Conservation (phyloP, 805 yeast species). For the Teunomyces gatunensis region DNA sequence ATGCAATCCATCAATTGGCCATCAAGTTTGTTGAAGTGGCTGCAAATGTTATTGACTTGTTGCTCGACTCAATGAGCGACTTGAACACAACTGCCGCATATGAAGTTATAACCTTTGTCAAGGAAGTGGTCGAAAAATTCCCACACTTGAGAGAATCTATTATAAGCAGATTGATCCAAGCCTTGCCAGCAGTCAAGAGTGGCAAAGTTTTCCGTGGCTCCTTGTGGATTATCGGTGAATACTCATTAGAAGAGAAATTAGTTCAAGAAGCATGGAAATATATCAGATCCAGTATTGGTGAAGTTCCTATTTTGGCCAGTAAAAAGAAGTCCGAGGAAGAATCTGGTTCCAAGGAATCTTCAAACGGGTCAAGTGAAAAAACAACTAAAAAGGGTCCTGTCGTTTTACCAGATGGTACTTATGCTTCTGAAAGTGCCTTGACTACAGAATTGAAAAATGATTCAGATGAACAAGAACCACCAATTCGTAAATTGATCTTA, state of each 20-base stretch:
- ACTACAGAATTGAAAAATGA: slow-evolving; percentile 42
- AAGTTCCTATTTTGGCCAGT: slow-evolving; percentile 80
- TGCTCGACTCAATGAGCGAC: slow-evolving; percentile 83
- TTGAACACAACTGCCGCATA: slow-evolving; percentile 81
- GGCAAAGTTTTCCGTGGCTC: slow-evolving; percentile 93
- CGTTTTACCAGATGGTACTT: slow-evolving; percentile 97
- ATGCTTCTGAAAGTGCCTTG: slow-evolving; percentile 89
- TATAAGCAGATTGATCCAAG: slow-evolving; percentile 55
- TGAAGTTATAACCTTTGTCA: slow-evolving; percentile 87
- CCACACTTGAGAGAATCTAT: slow-evolving; percentile 72
- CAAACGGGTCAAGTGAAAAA: slow-evolving; percentile 31
- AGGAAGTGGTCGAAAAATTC: slow-evolving; percentile 90
- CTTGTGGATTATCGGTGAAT: slow-evolving; percentile 95
- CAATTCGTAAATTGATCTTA: slow-evolving; percentile 76
- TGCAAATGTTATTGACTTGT: slow-evolving; percentile 80
- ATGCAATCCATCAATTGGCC: slow-evolving; percentile 87
- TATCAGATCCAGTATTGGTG: slow-evolving; percentile 81
- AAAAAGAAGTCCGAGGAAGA: slow-evolving; percentile 46
- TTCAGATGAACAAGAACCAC: slow-evolving; percentile 46
- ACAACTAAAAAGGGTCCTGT: slow-evolving; percentile 58
- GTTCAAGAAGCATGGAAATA: slow-evolving; percentile 85
- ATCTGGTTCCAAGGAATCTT: slow-evolving; percentile 24
- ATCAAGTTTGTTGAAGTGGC: slow-evolving; percentile 88
- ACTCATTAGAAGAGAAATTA: slow-evolving; percentile 64
- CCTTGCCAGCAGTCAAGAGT: slow-evolving; percentile 68